phyloP scores from a whole-genome alignment of 2,329 filamentous ascomycete species.

The Claviceps purpurea region DNA sequence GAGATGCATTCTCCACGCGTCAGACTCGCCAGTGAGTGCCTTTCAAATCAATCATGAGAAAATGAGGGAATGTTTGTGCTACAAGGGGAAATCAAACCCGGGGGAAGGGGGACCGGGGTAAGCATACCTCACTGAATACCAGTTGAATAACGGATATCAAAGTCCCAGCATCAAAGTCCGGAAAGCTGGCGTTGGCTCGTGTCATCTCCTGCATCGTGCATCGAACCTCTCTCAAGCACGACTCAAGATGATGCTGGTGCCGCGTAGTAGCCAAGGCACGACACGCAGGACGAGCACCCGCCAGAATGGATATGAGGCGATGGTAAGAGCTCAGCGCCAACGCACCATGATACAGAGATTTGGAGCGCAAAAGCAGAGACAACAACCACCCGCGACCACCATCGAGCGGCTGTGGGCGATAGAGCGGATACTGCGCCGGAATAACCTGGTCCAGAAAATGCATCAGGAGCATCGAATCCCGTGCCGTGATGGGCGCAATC shows the following conservation, averaged over 20 bases:
- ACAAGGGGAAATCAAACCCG: neutral
- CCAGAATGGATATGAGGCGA: slow-evolving; percentile 9
- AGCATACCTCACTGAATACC: neutral
- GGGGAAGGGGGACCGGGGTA: too few species aligned
- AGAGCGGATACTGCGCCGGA: slow-evolving; percentile 14
- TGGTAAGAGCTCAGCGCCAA: slow-evolving; percentile 15
- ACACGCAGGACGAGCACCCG: neutral
- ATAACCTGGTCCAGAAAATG: slow-evolving; percentile 18
- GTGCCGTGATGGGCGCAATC: slow-evolving; percentile 3
- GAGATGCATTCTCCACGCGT: neutral
- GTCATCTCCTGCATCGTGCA: neutral
- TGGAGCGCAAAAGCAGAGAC: slow-evolving; percentile 10
- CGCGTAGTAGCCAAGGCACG: neutral
- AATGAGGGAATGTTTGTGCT: neutral
- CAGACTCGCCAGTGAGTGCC: neutral
- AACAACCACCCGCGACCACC: slow-evolving; percentile 16
- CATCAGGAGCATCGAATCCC: slow-evolving; percentile 15
- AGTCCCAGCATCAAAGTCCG: neutral
- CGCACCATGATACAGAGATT: slow-evolving; percentile 13
- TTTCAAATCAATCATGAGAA: neutral
- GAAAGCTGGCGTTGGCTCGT: neutral
- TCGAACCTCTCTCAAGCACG: neutral
- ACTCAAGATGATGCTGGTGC: neutral
- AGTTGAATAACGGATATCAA: neutral
- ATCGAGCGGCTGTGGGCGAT: slow-evolving; percentile 12